phyloP scores from a whole-genome alignment of 2,329 filamentous ascomycete genomes.

The Sclerotinia borealis region DNA sequence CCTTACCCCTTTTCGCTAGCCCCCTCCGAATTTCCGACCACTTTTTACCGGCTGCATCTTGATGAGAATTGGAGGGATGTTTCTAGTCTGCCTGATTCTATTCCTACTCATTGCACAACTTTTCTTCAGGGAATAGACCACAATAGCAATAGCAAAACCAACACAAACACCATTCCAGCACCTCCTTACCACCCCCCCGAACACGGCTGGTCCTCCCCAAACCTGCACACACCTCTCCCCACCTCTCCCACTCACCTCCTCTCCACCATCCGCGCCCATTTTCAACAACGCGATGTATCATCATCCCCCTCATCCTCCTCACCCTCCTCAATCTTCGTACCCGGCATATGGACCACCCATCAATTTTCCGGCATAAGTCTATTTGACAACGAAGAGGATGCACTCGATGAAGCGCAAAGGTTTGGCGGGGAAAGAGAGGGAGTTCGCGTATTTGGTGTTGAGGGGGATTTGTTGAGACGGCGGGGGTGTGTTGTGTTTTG shows the following conservation, averaged over 20 bases:
- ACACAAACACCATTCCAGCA: too few relatives aligned
- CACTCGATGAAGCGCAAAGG: background rate
- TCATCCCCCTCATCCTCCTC: too few relatives aligned
- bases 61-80: background rate
- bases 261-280: too few relatives aligned
- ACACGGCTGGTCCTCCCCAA: background rate
- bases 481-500: background rate
- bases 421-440: background rate
- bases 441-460: background rate
- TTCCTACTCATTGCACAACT: background rate
- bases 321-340: background rate
- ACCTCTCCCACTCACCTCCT: too few relatives aligned
- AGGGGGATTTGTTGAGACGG: background rate
- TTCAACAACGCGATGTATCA: background rate
- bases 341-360: background rate
- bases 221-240: background rate
- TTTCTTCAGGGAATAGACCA: background rate
- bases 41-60: background rate
- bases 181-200: background rate
- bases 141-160: too few relatives aligned
- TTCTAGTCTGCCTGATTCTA: background rate
- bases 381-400: background rate
- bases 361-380: background rate
- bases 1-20: background rate
- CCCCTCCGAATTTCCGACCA: background rate